These are phyloP conservation scores for Sporobolomyces pararoseus DNA, from an alignment of 768 basidiomycete genomes.

Conservation along the genomic window DNA sequence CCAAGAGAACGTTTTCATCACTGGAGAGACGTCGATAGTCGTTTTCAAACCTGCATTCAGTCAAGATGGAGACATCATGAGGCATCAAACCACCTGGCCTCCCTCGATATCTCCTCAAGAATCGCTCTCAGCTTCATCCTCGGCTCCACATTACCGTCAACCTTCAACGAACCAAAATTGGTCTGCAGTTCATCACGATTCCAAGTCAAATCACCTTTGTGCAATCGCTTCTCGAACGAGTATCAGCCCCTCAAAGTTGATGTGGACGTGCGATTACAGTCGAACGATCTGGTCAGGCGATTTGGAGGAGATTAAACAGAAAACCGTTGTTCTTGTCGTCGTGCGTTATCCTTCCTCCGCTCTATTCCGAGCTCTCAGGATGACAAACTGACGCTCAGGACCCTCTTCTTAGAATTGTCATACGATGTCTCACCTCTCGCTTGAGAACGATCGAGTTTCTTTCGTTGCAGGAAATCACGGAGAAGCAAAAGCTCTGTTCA, in stretches of 20 bases:
- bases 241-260: neutral
- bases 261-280: neutral
- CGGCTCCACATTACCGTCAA: neutral
- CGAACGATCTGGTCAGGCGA: neutral
- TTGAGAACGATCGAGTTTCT: slow-evolving; percentile 26
- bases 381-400: neutral
- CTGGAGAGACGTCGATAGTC: no score
- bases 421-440: slow-evolving; percentile 18
- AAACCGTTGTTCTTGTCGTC: no score
- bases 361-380: neutral
- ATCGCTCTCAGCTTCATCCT: neutral
- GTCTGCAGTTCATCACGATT: slow-evolving; percentile 30
- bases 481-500: neutral
- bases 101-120: neutral
- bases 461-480: neutral
- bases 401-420: neutral
- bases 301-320: no score
- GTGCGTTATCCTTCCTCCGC: no score
- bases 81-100: no score
- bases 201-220: neutral
- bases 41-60: no score
- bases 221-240: neutral
- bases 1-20: no score
- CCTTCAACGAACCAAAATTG: no score
- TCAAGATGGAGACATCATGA: no score